Evolutionary conservation across 805 yeast genomes (phyloP), one percentile per base, ranked within the genome.

Genomic region (Ogataea siamensis): DNA sequence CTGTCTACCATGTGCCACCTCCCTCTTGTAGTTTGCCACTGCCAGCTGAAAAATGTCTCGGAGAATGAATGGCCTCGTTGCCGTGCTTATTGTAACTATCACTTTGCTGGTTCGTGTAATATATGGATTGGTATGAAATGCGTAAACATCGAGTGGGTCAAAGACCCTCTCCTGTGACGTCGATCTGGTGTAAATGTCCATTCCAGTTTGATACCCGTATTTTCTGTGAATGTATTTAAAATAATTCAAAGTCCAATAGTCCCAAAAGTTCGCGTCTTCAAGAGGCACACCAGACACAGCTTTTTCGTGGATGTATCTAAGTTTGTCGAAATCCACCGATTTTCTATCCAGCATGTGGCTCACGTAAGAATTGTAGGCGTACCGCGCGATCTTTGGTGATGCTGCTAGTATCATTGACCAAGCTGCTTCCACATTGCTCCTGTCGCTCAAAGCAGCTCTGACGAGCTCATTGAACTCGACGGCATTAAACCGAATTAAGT

Each of bases 401-500:
- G 50, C 46, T 1, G 45, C 39, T 5, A 16, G 11, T 5, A 53
- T 50, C 58, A 63, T 48, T 5, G 39, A 20, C 67, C 66, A 63
- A 0, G 59, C 62, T 13, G 47, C 32, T 2, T 45, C 41, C 20
- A 32, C 49, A 11, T 32, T 36, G 15, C 33, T 42, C 7, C 39
- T 33, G 11, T 42, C 44, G 13, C 37, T 39, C 17, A 64, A 39
- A 10, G 60, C 53, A 29, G 58, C 53, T 10, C 43, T 39, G 9
- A 62, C 49, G 2, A 64, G 41, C 34, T 57, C 58, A 26, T 61
- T 61, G 44, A 62, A 58, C 35, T 63, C 65, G 13, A 32, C 35
- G 7, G 54, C 52, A 8, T 41, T 46, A 33, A 62, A 54, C 5
- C 49, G 42, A 6, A 56, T 46, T 7, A 55, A 40, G 28, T 53